Evolutionary conservation across 1,284 basidiomycete genomes (phyloP).

Genomic region (Paramarasmius palmivorus): DNA sequence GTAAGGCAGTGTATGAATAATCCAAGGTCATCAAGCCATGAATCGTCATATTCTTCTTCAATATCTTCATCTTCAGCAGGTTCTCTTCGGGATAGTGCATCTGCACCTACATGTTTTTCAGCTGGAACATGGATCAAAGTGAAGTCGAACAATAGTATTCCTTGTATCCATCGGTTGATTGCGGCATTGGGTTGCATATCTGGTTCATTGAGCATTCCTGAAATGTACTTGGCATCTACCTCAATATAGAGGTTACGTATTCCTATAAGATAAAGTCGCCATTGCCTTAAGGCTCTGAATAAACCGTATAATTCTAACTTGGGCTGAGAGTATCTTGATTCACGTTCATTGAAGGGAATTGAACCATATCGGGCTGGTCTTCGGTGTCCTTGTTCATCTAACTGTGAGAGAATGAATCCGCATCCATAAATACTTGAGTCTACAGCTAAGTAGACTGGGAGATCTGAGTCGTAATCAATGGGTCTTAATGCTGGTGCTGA

Average conservation of each 20-base stretch:
- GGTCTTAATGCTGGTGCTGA: constrained; percentile 23
- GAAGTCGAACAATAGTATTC: constrained; percentile 29
- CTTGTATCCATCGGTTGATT: constrained; percentile 36
- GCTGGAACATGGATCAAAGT: constrained; percentile 28
- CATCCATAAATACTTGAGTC: too few species aligned
- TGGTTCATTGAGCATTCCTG: constrained; percentile 36
- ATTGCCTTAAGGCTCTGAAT: constrained; percentile 22
- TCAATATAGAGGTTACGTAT: constrained; percentile 30
- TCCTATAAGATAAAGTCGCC: constrained; percentile 28
- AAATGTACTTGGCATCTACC: constrained; percentile 33
- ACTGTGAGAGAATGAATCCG: too few species aligned
- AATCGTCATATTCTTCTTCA: constrained; percentile 24
- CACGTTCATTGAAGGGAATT: constrained; percentile 26
- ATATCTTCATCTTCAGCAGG: constrained; percentile 15
- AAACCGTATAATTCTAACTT: constrained; percentile 33
- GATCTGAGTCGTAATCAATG: constrained; percentile 29
- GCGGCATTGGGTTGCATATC: constrained; percentile 33
- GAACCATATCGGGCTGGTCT: constrained; percentile 28
- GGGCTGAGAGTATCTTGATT: constrained; percentile 32
- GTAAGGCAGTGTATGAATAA: background rate
- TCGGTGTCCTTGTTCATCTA: constrained; percentile 20
- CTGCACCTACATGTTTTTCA: too few species aligned
- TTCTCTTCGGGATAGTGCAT: constrained; percentile 32
- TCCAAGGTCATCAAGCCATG: constrained; percentile 31
- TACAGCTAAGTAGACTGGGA: constrained; percentile 26